phyloP scores from a whole-genome alignment of 306 rosid genomes.

The Quercus robur region DNA sequence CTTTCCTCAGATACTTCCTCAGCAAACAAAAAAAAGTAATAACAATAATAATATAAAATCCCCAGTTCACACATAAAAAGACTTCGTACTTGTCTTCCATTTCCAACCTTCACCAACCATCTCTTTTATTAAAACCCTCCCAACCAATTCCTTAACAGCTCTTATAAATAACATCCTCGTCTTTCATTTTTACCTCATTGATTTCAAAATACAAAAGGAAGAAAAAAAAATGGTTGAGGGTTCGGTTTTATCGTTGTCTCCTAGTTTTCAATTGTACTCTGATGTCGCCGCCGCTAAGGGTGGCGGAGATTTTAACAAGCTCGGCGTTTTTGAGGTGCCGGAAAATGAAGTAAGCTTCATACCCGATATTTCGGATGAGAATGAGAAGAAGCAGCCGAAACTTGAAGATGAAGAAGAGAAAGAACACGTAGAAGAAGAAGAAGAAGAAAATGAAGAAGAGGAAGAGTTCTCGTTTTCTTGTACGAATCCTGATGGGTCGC shows the following conservation, averaged over 20 bases:
- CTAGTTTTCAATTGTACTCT: slow-evolving; percentile 5
- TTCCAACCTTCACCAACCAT: not conserved
- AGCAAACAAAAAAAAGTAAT: too few species aligned
- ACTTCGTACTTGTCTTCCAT: not conserved
- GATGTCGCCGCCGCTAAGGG: slow-evolving; percentile 11
- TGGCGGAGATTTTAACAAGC: slow-evolving; percentile 36
- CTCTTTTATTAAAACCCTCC: not conserved
- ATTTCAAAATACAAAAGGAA: not conserved
- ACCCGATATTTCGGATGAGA: not conserved
- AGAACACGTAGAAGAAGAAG: not conserved
- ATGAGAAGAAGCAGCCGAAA: not conserved
- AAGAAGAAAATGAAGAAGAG: slow-evolving; percentile 19
- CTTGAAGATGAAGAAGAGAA: not conserved
- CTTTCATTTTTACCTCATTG: not conserved
- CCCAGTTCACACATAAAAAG: not conserved
- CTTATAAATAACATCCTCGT: not conserved
- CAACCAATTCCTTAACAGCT: not conserved
- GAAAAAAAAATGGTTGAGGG: slow-evolving; percentile 37
- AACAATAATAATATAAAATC: not conserved
- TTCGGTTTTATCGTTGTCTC: slow-evolving; percentile 18
- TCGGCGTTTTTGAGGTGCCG: not conserved
- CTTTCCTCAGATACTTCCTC: not conserved
- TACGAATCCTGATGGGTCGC: slow-evolving; percentile 48
- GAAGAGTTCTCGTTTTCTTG: slow-evolving; percentile 70
- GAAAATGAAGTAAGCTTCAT: not conserved